These are phyloP conservation scores for Ammopiptanthus mongolicus DNA, from an alignment of 306 rosid genomes.

Conservation along the genomic window DNA sequence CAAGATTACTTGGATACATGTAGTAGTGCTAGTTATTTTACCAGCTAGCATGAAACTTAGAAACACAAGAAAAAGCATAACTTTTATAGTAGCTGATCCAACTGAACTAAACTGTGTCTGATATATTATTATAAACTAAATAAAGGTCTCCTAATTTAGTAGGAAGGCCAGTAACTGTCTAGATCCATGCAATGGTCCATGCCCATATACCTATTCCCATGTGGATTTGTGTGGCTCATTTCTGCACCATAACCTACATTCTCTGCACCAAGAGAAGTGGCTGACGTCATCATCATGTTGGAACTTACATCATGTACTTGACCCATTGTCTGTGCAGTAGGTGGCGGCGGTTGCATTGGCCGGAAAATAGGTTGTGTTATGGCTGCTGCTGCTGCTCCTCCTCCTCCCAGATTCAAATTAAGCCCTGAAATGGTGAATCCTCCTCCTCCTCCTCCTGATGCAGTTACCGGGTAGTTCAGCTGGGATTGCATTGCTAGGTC, in stretches of 20 bases:
- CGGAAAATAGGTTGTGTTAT: constrained; percentile 33
- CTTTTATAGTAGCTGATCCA: constrained; percentile 4
- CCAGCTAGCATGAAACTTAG: background rate
- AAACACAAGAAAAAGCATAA: constrained; percentile 2
- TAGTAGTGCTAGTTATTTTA: background rate
- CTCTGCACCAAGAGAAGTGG: constrained; percentile 35
- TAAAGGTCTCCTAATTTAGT: constrained; percentile 24
- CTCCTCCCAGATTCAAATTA: constrained; percentile 59
- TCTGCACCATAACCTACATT: constrained; percentile 48
- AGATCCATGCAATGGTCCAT: constrained; percentile 79
- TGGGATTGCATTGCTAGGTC: constrained; percentile 44
- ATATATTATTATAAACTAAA: background rate
- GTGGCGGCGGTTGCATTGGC: constrained; percentile 26
- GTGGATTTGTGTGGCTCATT: constrained; percentile 35
- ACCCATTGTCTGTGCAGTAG: constrained; percentile 2
- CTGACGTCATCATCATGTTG: constrained; percentile 39
- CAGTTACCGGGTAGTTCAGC: constrained; percentile 35
- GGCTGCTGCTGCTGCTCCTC: background rate
- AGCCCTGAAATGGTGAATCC: constrained; percentile 67
- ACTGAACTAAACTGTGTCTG: background rate
- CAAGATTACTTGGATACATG: background rate
- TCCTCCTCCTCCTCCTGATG: constrained; percentile 40
- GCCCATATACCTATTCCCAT: constrained; percentile 47
- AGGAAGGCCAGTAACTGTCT: constrained; percentile 71
- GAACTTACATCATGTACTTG: constrained; percentile 37